These are phyloP conservation scores for Fusarium sp. DNA, from an alignment of 2,329 filamentous ascomycete species.

Conservation along the genomic window DNA sequence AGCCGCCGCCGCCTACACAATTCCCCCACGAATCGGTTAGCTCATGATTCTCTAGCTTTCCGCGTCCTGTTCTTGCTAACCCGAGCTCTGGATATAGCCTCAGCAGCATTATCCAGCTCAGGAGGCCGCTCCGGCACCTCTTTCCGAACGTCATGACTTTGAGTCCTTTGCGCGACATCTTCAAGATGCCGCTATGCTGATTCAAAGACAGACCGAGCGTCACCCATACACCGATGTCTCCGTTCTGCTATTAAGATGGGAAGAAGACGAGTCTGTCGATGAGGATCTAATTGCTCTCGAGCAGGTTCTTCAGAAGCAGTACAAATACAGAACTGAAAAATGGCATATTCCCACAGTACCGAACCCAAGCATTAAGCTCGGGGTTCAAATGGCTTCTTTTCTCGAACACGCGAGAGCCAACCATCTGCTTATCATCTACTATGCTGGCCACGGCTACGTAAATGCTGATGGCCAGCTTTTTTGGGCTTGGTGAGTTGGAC, in stretches of 20 bases:
- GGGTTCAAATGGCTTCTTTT: slow-evolving; percentile 69
- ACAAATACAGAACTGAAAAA: slow-evolving; percentile 69
- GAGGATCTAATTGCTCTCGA: slow-evolving; percentile 67
- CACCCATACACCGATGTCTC: slow-evolving; percentile 69
- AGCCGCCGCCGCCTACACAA: slow-evolving; percentile 49
- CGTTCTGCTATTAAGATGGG: slow-evolving; percentile 71
- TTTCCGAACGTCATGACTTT: slow-evolving; percentile 69
- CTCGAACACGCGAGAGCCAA: slow-evolving; percentile 68
- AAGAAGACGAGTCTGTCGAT: slow-evolving; percentile 67
- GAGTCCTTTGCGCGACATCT: slow-evolving; percentile 75
- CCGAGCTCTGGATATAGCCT: slow-evolving; percentile 35
- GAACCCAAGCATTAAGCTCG: slow-evolving; percentile 71
- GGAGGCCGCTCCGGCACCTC: slow-evolving; percentile 54
- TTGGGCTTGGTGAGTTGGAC: slow-evolving; percentile 71
- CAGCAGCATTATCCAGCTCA: slow-evolving; percentile 53
- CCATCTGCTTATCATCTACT: slow-evolving; percentile 73
- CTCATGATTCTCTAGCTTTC: slow-evolving; percentile 39
- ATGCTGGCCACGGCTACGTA: slow-evolving; percentile 70
- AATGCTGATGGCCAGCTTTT: slow-evolving; percentile 71
- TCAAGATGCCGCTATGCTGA: slow-evolving; percentile 75
- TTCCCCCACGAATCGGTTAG: slow-evolving; percentile 53
- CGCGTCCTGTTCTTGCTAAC: slow-evolving; percentile 38
- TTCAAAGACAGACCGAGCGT: slow-evolving; percentile 71
- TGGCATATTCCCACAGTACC: slow-evolving; percentile 71
- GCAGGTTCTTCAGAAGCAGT: slow-evolving; percentile 68